Evolutionary conservation across 768 basidiomycete species (phyloP), one percentile per base, ranked within the genome.

Genomic region (Termitomyces titanicus): DNA sequence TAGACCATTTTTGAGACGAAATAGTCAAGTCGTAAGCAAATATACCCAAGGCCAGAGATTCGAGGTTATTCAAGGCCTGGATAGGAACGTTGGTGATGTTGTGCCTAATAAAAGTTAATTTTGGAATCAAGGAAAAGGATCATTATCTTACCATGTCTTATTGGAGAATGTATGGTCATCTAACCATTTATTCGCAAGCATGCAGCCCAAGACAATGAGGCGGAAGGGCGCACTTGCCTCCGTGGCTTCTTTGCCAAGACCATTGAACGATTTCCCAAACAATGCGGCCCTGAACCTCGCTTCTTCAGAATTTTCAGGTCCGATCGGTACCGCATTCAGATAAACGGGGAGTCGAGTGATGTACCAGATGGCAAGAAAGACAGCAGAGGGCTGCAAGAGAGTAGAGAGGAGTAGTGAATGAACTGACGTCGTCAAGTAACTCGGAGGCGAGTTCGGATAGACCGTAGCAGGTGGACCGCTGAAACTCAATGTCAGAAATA

Each of bases 151-250:
- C 90, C 90, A 92, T 51, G 90, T 92, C 74, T 90, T 92, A 72
- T 92, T 92, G 38, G 89, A 91, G 70, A 92, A 92, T 0, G 90
- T 92, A 64, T 92, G 90, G 62, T 92, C 90, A 60, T 92, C 89
- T 60, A 92, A 66, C 90, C 90, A 92, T 71, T 92, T 92, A 69
- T 92, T 92, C 18, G 89, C 88, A 33, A 92, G 73, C 89, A 92
- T 91, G 58, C 84, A 90, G 18, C 90, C 90, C 22, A 92, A 75
- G 22, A 92, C 79, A 55, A 92, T 75, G 40, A 92, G 75, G 51
- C 87, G 82, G 69, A 91, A 92, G 11, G 86, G 83, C 1, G 83
- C 84, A 56, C 76, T 79, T 6, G 76, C 74, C 64, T 89, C 87
- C 47, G 74, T 69, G 3, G 72, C 70, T 44, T 83, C 81, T 59